These are phyloP conservation scores for Acanthamoeba triangularis DNA, from an alignment of 208 protist species.

Conservation along the genomic window DNA sequence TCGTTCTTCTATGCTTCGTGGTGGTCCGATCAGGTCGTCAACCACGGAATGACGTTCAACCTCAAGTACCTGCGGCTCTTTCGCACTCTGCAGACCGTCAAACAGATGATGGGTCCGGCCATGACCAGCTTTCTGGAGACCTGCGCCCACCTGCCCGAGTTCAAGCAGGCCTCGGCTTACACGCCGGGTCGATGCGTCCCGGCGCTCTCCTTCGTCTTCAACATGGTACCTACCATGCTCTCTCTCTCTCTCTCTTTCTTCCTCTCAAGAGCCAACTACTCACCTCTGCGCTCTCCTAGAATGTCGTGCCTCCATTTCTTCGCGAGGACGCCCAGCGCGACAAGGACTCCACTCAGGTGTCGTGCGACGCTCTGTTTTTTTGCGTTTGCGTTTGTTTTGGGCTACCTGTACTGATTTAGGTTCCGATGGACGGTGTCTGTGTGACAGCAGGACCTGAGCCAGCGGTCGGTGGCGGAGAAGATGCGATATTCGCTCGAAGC, in stretches of 20 bases:
- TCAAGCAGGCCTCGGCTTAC: conserved; percentile 2
- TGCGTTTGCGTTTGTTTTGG: neutral
- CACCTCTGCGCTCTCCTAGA: neutral
- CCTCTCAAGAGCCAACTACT: neutral
- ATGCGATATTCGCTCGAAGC: conserved; percentile 46
- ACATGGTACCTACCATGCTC: neutral
- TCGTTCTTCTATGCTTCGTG: no score
- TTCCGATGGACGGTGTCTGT: neutral
- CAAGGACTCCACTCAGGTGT: neutral
- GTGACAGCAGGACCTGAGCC: neutral
- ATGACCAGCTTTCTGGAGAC: neutral
- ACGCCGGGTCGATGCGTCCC: conserved; percentile 6
- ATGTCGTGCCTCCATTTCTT: conserved; percentile 15
- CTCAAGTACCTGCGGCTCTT: conserved; percentile 22
- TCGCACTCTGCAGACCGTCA: neutral
- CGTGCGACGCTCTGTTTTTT: neutral
- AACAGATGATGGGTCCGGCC: conserved; percentile 15
- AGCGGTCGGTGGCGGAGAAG: conserved; percentile 17
- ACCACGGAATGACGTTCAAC: conserved; percentile 36
- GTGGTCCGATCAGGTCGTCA: neutral
- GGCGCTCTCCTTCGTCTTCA: conserved; percentile 14
- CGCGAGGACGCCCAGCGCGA: neutral
- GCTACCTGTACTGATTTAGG: neutral
- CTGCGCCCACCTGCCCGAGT: neutral
- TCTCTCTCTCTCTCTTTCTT: neutral